These are phyloP conservation scores for Saprolegnia diclina DNA, from an alignment of 352 stramenopile genomes.

Conservation along the genomic window DNA sequence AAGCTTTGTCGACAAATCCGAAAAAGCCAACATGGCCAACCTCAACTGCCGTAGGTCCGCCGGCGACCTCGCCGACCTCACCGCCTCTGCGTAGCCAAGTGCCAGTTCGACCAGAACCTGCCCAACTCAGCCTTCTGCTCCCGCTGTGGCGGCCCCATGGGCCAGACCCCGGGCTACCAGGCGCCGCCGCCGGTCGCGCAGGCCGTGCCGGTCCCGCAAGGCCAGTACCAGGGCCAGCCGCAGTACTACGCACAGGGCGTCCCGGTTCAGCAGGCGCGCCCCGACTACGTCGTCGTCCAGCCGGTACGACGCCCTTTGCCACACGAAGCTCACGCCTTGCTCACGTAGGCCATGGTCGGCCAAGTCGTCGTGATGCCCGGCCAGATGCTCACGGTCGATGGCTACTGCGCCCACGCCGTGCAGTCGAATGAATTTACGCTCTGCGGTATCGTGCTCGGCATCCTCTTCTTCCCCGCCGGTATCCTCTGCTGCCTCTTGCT, in stretches of 20 bases:
- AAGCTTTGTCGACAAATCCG: not conserved
- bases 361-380: conserved; percentile 23
- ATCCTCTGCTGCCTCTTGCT: conserved; percentile 28
- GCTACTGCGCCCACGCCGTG: conserved; percentile 24
- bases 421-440: conserved; percentile 28
- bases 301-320: not conserved
- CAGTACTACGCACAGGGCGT: conserved; percentile 10
- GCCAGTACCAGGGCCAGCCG: not conserved
- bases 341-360: not conserved
- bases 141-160: conserved; percentile 13
- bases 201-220: conserved; percentile 13
- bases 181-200: conserved; percentile 8
- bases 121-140: conserved; percentile 22
- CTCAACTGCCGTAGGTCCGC: not conserved
- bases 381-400: conserved; percentile 21
- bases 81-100: conserved; percentile 19
- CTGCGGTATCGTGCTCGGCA: conserved; percentile 19
- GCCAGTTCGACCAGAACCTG: conserved; percentile 18
- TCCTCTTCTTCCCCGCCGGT: conserved; percentile 28
- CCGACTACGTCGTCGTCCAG: conserved; percentile 25
- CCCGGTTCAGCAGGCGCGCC: not conserved
- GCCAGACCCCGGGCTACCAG: not conserved
- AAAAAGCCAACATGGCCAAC: not conserved
- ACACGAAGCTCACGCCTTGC: not conserved
- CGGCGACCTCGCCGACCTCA: not conserved